Percentiles rank a stretch among this genome's conserved stretches.
phyloP scores from a whole-genome alignment of 2,329 filamentous ascomycete genomes.

The Beauveria sp. region DNA sequence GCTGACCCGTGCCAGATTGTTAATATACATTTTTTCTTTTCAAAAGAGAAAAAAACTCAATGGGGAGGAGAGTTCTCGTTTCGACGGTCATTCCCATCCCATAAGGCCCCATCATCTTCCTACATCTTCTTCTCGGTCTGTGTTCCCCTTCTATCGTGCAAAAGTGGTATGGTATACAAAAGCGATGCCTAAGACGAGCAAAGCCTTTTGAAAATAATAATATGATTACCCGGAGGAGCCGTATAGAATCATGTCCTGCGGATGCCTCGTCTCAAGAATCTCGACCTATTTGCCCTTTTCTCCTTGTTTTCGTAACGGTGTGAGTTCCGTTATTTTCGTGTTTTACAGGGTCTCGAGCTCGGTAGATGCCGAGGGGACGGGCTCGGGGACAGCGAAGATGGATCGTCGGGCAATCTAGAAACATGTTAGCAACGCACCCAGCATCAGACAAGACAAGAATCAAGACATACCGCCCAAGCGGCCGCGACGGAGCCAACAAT shows the following conservation, averaged over 20 bases:
- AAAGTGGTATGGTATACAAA: conserved; percentile 10
- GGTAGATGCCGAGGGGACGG: conserved; percentile 13
- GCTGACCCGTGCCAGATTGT: conserved; percentile 33
- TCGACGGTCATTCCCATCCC: neutral
- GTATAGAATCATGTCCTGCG: neutral
- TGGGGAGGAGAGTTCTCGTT: conserved; percentile 45
- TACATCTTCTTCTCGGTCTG: neutral
- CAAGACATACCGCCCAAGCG: conserved; percentile 73
- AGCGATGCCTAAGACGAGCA: neutral
- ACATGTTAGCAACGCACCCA: neutral
- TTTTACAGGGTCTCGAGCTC: conserved; percentile 13
- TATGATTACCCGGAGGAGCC: neutral
- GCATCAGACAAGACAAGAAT: conserved; percentile 6
- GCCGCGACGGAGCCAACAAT: conserved; percentile 83
- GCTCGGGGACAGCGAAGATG: conserved; percentile 33
- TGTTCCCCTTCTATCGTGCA: neutral
- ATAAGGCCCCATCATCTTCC: neutral
- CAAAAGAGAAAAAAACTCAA: conserved; percentile 11
- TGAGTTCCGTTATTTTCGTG: neutral
- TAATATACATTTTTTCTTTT: conserved; percentile 42
- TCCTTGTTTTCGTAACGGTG: neutral
- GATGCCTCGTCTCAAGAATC: neutral
- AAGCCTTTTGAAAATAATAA: neutral
- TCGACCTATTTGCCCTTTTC: neutral
- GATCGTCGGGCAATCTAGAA: conserved; percentile 31